Conservation (phyloP, 371 early-diverging fungal genomes). For the Zopfochytrium polystomum region DNA sequence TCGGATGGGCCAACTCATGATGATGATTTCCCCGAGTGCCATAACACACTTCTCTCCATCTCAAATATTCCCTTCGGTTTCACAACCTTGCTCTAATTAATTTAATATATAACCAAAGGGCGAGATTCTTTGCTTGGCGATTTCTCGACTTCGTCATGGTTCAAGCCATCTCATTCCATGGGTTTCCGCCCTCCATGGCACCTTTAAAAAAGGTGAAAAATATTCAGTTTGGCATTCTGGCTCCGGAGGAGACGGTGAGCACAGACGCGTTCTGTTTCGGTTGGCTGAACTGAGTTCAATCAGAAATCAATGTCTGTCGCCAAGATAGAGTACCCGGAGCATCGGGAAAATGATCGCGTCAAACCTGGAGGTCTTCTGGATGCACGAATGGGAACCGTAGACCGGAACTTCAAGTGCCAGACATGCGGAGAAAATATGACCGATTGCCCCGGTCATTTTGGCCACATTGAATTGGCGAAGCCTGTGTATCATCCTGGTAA, state of each 20-base stretch:
- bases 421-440: constrained; percentile 97
- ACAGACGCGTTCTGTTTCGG: constrained; percentile 55
- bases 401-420: constrained; percentile 96
- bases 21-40: too few species aligned
- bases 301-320: constrained; percentile 96
- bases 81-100: too few species aligned
- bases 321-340: constrained; percentile 93
- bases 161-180: constrained; percentile 23
- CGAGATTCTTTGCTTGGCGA: not conserved
- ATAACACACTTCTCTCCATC: too few species aligned
- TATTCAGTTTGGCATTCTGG: constrained; percentile 95
- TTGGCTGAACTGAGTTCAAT: not conserved
- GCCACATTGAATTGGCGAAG: constrained; percentile 97
- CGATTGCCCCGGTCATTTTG: constrained; percentile 99
- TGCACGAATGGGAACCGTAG: constrained; percentile 98
- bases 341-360: constrained; percentile 92
- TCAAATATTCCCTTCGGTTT: too few species aligned
- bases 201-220: constrained; percentile 84
- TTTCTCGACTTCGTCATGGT: constrained; percentile 9
- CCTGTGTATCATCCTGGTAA: constrained; percentile 89
- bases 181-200: constrained; percentile 77
- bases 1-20: too few species aligned
- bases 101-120: too few species aligned
- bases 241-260: constrained; percentile 95
- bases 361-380: constrained; percentile 93